Base-by-base conservation (phyloP, 345 rosid species). In the Pelargonium nanum region DNA sequence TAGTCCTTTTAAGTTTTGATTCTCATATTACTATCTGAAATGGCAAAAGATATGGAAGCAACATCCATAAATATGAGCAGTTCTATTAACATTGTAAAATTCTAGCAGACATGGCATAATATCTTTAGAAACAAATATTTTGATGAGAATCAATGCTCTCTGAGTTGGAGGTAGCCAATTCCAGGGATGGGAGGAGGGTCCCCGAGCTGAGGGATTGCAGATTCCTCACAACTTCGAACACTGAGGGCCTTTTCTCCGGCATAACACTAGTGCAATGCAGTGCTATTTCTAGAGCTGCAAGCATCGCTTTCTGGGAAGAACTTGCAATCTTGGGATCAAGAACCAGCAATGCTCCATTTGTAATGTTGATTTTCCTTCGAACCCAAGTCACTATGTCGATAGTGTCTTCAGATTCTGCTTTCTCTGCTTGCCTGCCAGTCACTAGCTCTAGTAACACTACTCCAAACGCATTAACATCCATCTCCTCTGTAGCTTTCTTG, bases 381-480 rank as follows among this genome's bases (percentile, higher is more conserved):
- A 92, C 95, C 86, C 85, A 86, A 70, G 79, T 92, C 81, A 88
- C 85, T 4, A 92, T 73, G 58, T 88, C 95, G 34, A 86, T 68
- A 21, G 80, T 79, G 32, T 80, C 85, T 3, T 48, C 63, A 53
- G 85, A 70, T 54, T 72, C 70, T 44, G 72, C 78, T 61, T 56
- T 68, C 58, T 82, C 96, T 44, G 86, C 80, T 70, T 77, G 80
- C 60, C 85, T 77, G 12, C 98, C 98, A 0, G 91, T 80, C 57
- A 91, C 61, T 61, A 91, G 95, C 73, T 91, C 98, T 30, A 91
- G 61, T 22, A 91, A 72, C 70, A 88, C 86, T 22, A 91, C 91
- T 23, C 98, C 98, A 26, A 78, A 88, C 77, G 93, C 78, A 81
- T 92, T 86, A 40, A 87, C 91, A 67, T 92, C 96, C 87, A 81